Percentiles rank a stretch among this genome's conserved stretches.
Evolutionary conservation across 306 rosid species (phyloP).

Genomic region (Prunus padus): DNA sequence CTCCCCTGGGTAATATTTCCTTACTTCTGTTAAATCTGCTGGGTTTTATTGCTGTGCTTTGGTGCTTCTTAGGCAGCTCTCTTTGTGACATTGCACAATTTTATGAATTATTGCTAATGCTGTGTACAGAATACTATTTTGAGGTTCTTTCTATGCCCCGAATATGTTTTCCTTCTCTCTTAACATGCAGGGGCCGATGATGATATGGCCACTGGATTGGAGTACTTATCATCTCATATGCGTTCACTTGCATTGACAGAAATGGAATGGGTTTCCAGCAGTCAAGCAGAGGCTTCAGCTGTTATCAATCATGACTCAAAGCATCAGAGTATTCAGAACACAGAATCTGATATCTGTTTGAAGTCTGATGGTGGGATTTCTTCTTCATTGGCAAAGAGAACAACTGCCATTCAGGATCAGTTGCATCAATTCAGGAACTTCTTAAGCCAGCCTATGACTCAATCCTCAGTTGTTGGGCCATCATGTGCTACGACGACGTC

Average conservation of each 20-base stretch:
- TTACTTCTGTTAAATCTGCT: constrained; percentile 15
- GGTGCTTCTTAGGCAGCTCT: constrained; percentile 11
- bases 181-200: constrained; percentile 80
- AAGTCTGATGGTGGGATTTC: constrained; percentile 55
- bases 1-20: constrained; percentile 53
- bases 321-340: constrained; percentile 39
- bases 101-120: constrained; percentile 20
- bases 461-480: constrained; percentile 70
- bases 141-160: constrained; percentile 33
- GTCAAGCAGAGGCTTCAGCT: constrained; percentile 53
- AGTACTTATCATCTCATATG: constrained; percentile 80
- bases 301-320: constrained; percentile 48
- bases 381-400: constrained; percentile 56
- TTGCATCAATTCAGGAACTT: constrained; percentile 69
- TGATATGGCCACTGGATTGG: constrained; percentile 77
- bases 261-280: constrained; percentile 70
- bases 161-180: constrained; percentile 47
- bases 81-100: constrained; percentile 3
- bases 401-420: constrained; percentile 57
- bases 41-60: constrained; percentile 8
- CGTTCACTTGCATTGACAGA: constrained; percentile 95
- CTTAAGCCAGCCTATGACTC: constrained; percentile 69
- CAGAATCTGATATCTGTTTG: constrained; percentile 49
- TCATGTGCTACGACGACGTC: constrained; percentile 84
- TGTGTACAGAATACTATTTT: constrained; percentile 20